These are phyloP conservation scores for Hanseniaspora meyeri DNA, from an alignment of 805 yeast genomes.

Conservation along the genomic window DNA sequence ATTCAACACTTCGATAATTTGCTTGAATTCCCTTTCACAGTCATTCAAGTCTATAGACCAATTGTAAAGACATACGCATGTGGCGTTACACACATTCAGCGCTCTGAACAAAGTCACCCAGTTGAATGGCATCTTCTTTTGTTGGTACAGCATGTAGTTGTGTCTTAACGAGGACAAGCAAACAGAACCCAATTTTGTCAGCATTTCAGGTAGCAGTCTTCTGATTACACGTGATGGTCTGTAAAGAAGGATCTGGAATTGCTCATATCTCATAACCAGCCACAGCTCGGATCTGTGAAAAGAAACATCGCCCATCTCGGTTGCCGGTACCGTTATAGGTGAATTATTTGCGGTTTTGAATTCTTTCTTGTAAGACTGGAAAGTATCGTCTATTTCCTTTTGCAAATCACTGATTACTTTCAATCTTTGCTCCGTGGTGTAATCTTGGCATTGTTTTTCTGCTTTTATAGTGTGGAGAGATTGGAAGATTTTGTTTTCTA, in stretches of 20 bases:
- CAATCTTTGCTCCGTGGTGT: conserved; percentile 25
- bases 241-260: conserved; percentile 35
- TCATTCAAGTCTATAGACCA: conserved; percentile 37
- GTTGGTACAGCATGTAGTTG: conserved; percentile 35
- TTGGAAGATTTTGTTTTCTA: conserved; percentile 38
- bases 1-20: conserved; percentile 35
- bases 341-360: conserved; percentile 19
- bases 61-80: conserved; percentile 36
- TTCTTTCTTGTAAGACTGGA: conserved; percentile 20
- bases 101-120: conserved; percentile 41
- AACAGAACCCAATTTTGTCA: conserved; percentile 35
- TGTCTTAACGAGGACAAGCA: conserved; percentile 36
- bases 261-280: conserved; percentile 34
- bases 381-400: conserved; percentile 26
- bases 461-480: conserved; percentile 37
- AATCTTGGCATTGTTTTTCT: conserved; percentile 23
- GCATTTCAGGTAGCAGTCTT: conserved; percentile 30
- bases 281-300: conserved; percentile 29
- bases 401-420: conserved; percentile 27
- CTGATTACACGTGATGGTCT: conserved; percentile 41
- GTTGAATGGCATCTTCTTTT: conserved; percentile 35
- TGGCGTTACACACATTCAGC: conserved; percentile 36
- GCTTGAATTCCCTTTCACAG: conserved; percentile 35
- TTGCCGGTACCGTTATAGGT: neutral
- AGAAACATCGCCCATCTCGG: conserved; percentile 19